Conservation (phyloP, 192 early-diverging fungal genomes). For the Coemansia sp. region DNA sequence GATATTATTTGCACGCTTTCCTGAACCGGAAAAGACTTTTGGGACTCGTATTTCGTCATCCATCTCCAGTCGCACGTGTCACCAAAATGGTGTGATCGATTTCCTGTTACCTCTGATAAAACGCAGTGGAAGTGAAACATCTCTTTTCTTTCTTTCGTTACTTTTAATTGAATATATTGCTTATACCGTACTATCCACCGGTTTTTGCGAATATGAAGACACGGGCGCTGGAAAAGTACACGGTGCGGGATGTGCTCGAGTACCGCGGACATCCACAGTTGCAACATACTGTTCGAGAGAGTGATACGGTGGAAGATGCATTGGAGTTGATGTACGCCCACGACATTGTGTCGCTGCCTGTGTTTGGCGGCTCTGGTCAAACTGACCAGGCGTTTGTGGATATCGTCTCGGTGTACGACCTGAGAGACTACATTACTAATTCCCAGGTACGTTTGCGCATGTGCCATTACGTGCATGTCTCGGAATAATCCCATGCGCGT, state of each 20-base stretch:
- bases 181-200: too few species aligned
- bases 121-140: too few species aligned
- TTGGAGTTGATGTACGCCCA: slow-evolving; percentile 37
- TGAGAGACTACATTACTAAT: slow-evolving; percentile 45
- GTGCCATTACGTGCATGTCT: not conserved
- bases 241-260: slow-evolving; percentile 44
- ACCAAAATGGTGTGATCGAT: too few species aligned
- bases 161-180: not conserved
- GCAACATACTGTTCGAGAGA: slow-evolving; percentile 21
- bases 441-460: not conserved
- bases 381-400: slow-evolving; percentile 27
- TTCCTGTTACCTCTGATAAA: too few species aligned
- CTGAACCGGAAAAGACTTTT: too few species aligned
- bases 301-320: slow-evolving; percentile 25
- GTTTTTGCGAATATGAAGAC: slow-evolving; percentile 26
- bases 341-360: slow-evolving; percentile 48
- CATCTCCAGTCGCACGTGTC: too few species aligned
- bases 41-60: too few species aligned
- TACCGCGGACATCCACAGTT: slow-evolving; percentile 41
- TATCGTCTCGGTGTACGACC: slow-evolving; percentile 49
- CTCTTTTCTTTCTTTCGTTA: not conserved
- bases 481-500: not conserved
- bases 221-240: slow-evolving; percentile 29
- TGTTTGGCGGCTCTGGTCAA: slow-evolving; percentile 12
- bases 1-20: too few species aligned